Percentiles rank a stretch among this genome's conserved stretches.
These are phyloP conservation scores for Coemansia sp. DNA, from an alignment of 192 early-diverging fungal genomes.

Conservation along the genomic window DNA sequence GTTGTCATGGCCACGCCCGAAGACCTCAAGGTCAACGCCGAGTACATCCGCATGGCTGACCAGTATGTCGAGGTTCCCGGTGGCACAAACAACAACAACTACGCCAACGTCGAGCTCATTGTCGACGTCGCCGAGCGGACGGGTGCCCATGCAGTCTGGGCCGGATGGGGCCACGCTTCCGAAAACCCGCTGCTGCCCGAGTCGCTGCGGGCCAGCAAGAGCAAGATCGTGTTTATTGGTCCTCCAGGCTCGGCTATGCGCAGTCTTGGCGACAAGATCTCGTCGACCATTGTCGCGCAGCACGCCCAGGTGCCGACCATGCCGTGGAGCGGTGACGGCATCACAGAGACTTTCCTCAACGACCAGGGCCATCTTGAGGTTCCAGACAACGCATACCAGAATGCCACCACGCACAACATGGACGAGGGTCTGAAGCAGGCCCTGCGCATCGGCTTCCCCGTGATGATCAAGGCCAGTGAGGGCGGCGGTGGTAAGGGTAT, in stretches of 20 bases:
- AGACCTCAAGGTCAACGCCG: slow-evolving; percentile 95
- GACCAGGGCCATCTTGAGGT: slow-evolving; percentile 77
- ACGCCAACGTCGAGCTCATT: slow-evolving; percentile 97
- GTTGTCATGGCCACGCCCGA: slow-evolving; percentile 98
- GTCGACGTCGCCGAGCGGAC: slow-evolving; percentile 97
- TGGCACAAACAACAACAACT: slow-evolving; percentile 98
- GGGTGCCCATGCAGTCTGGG: slow-evolving; percentile 93
- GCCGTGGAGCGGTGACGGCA: slow-evolving; percentile 90
- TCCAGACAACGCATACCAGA: slow-evolving; percentile 75
- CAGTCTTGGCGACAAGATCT: slow-evolving; percentile 98
- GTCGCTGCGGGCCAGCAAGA: slow-evolving; percentile 75
- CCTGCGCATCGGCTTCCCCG: slow-evolving; percentile 88
- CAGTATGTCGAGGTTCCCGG: slow-evolving; percentile 98
- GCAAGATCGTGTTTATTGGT: slow-evolving; percentile 93
- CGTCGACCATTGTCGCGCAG: slow-evolving; percentile 98
- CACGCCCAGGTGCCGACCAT: slow-evolving; percentile 95
- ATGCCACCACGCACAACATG: slow-evolving; percentile 82
- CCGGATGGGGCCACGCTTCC: slow-evolving; percentile 99
- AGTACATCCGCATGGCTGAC: slow-evolving; percentile 99
- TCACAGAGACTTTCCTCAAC: slow-evolving; percentile 72
- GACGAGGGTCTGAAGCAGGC: slow-evolving; percentile 86
- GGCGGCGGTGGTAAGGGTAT: slow-evolving; percentile 99
- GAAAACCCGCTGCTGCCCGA: slow-evolving; percentile 97
- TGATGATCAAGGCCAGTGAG: slow-evolving; percentile 99
- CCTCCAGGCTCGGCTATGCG: slow-evolving; percentile 97